Base-by-base conservation (phyloP, 495 filamentous ascomycete species). In the Bacidia rubella region DNA sequence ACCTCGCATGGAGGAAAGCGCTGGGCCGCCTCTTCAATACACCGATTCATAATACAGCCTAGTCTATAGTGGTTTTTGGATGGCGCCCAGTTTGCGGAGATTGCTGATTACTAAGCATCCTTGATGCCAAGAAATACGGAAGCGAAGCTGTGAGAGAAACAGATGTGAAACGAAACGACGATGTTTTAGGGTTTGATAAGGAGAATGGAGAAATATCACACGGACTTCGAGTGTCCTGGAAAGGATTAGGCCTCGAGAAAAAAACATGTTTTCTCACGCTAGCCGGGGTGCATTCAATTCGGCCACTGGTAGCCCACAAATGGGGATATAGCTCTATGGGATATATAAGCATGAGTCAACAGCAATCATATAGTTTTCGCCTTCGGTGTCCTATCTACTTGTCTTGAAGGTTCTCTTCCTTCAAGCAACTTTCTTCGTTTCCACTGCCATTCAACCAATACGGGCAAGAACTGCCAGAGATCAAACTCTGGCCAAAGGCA, bases 401-500 rank as follows among this genome's bases (percentile, higher is more conserved):
- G 29, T 15, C 29, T 35, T 15, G 29, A 44, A 17, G 74, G 69
- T 40, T 70, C 65, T 50, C 5, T 44, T 9, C 20, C 17, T 9
- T 71, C 71, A 46, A 62, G 64, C 35, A 70, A 60, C 68, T 77
- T 82, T 60, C 75, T 74, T 55, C 74, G 73, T 68, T 85, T 66
- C 68, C 80, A 83, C 63, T 95, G 90, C 90, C 90, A 97, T 54
- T 90, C 86, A 26, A 94, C 68, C 32, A 98, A 68, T 3, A 97
- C 88, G 0, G 93, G 92, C 23, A 98, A 59, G 67, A 98, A 97
- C 41, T 87, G 73, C 90, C 89, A 93, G 11, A 98, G 72, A 62
- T 93, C 89, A 58, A 98, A 95, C 58, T 97, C 88, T 2, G 92
- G 92, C 92, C 92, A 98, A 41, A 97, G 68, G 52, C 87, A 90